Evolutionary conservation across 2,329 filamentous ascomycete species (phyloP).

Genomic region (Trichoderma sp.): DNA sequence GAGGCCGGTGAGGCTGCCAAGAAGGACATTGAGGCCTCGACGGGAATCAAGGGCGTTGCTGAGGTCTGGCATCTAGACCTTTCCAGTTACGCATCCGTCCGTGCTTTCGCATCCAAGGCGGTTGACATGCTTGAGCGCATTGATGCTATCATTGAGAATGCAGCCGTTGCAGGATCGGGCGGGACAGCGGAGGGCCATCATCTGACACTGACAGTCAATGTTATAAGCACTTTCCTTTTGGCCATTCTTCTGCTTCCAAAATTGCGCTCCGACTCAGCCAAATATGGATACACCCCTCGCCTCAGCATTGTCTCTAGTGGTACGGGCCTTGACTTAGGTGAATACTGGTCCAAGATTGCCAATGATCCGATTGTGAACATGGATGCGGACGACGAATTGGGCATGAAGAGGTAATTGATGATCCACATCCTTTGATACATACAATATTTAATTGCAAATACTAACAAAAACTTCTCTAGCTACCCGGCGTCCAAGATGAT

Average conservation of each 20-base stretch:
- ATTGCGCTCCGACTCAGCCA: slow-evolving; percentile 26
- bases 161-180: slow-evolving; percentile 27
- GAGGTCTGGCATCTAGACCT: slow-evolving; percentile 49
- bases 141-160: slow-evolving; percentile 46
- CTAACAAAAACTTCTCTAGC: not conserved
- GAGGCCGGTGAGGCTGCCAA: slow-evolving; percentile 43
- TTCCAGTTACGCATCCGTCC: slow-evolving; percentile 35
- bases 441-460: not conserved
- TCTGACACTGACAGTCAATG: slow-evolving; percentile 46
- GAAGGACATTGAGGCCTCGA: slow-evolving; percentile 35
- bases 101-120: slow-evolving; percentile 35
- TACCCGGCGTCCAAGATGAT: slow-evolving; percentile 33
- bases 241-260: slow-evolving; percentile 43
- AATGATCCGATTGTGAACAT: not conserved
- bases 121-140: slow-evolving; percentile 36
- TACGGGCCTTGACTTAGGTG: slow-evolving; percentile 31
- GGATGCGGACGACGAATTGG: not conserved
- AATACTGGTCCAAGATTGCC: not conserved
- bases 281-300: slow-evolving; percentile 33
- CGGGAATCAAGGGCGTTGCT: slow-evolving; percentile 27
- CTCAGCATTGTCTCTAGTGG: slow-evolving; percentile 38
- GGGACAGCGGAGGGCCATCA: slow-evolving; percentile 41
- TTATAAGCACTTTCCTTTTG: slow-evolving; percentile 47
- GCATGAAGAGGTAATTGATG: not conserved
- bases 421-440: not conserved